Evolutionary conservation across 306 rosid genomes (phyloP).

Genomic region (Oxytropis ochrocephala): DNA sequence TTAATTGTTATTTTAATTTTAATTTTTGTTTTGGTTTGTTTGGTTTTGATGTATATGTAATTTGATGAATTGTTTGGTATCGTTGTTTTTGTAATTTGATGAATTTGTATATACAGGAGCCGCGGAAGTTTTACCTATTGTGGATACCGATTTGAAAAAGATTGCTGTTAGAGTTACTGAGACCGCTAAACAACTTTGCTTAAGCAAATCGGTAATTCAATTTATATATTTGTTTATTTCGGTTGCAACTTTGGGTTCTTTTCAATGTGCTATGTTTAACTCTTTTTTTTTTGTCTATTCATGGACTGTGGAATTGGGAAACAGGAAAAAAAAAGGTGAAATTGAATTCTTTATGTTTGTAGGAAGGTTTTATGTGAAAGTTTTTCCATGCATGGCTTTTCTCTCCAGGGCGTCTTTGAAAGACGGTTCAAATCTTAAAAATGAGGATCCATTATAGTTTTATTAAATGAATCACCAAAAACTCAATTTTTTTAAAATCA

Average conservation of each 20-base stretch:
- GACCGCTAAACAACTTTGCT: slow-evolving; percentile 41
- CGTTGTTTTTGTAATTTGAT: neutral
- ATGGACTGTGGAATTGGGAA: neutral
- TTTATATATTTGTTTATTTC: neutral
- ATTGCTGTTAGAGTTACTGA: slow-evolving; percentile 33
- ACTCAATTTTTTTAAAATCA: too few relatives aligned
- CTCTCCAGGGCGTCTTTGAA: too few relatives aligned
- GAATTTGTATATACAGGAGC: slow-evolving; percentile 34
- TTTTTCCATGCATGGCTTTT: neutral
- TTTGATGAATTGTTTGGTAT: neutral
- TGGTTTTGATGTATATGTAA: neutral
- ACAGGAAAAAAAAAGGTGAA: neutral
- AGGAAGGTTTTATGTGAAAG: neutral
- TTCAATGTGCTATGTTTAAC: neutral
- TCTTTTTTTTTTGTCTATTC: neutral
- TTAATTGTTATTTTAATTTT: neutral
- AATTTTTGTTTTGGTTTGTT: neutral
- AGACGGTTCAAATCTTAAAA: too few relatives aligned
- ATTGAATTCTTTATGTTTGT: neutral
- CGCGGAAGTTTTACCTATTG: slow-evolving; percentile 45
- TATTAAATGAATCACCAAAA: too few relatives aligned
- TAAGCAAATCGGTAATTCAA: slow-evolving; percentile 30
- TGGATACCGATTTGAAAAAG: slow-evolving; percentile 48
- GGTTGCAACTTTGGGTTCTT: neutral
- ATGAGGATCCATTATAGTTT: too few relatives aligned